Base-by-base conservation (phyloP, 257 asterid species). In the Avicennia marina region DNA sequence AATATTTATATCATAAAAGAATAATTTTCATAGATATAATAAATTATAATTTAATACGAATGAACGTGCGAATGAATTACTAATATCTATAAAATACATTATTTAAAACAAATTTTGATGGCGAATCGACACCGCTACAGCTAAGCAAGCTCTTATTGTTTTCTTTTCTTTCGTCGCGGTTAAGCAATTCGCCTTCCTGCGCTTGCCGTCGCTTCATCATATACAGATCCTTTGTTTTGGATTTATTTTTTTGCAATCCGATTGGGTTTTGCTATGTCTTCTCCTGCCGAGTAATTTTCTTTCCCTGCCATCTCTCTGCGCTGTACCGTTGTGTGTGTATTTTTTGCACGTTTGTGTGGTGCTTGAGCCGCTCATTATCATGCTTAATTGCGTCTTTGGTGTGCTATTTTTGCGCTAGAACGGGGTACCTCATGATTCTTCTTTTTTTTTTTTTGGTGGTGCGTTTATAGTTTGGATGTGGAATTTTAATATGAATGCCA, bases 251-350 rank as follows among this genome's bases (percentile, higher is more conserved):
- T 42, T 8, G 32, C 33, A 54, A 48, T 58, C 52, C 32, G 45
- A 44, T 46, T 57, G 65, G 5, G 19, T 56, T 48, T 66, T 66
- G n/a, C 58, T 58, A 90, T 90, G 98, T 87, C 98, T 73, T 77
- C 98, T 41, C 98, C 98, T 29, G 95, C 89, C 4, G 98, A 87
- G 98, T 89, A 84, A 79, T 46, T 57, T 41, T 15, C 61, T 24
- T 45, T 29, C 6, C 9, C 12, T 19, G 13, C n/a, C n/a, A n/a
- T 45, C 1, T 47, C 3, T 42, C 21, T n/a, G 21, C 4, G 12
- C n/a, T 21, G 56, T 40, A 36, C 10, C 40, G 15, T 10, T 31
- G 53, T 65, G n/a, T 29, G 45, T 10, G 24, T 52, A n/a, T 61
- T 11, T 21, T 44, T 0, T 44, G 22, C 6, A 21, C 24, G 19